Percentiles rank a stretch among this genome's conserved stretches.
These are phyloP conservation scores for Syzygium aromaticum DNA, from an alignment of 345 rosid species.

Conservation along the genomic window DNA sequence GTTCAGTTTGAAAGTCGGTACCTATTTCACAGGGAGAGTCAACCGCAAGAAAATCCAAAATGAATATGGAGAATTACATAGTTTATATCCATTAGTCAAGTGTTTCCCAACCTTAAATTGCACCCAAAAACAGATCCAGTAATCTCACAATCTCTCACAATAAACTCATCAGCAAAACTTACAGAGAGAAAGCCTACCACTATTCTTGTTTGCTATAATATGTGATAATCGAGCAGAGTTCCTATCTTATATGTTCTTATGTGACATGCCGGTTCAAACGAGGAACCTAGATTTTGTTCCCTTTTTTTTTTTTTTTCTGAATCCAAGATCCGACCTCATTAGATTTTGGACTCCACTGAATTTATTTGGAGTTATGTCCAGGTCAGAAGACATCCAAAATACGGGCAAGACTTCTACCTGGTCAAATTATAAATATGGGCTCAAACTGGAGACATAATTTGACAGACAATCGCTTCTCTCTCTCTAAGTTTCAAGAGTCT, in stretches of 20 bases:
- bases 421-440: background rate
- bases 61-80: too few relatives aligned
- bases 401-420: background rate
- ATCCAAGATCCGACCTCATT: background rate
- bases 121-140: background rate
- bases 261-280: background rate
- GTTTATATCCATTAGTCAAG: too few relatives aligned
- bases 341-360: background rate
- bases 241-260: background rate
- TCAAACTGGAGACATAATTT: background rate
- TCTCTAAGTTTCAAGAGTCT: background rate
- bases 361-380: too few relatives aligned
- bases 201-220: background rate
- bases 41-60: too few relatives aligned
- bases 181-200: background rate
- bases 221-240: background rate
- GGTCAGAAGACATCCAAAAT: background rate
- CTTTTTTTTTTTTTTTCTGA: background rate
- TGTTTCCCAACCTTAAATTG: too few relatives aligned
- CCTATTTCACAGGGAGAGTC: background rate
- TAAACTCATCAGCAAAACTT: background rate
- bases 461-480: too few relatives aligned
- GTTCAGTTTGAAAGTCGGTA: rapidly evolving
- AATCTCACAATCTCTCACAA: background rate
- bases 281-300: background rate